Evolutionary conservation across 75 land plant genomes (phyloP).

Genomic region (Sequoiadendron giganteum): DNA sequence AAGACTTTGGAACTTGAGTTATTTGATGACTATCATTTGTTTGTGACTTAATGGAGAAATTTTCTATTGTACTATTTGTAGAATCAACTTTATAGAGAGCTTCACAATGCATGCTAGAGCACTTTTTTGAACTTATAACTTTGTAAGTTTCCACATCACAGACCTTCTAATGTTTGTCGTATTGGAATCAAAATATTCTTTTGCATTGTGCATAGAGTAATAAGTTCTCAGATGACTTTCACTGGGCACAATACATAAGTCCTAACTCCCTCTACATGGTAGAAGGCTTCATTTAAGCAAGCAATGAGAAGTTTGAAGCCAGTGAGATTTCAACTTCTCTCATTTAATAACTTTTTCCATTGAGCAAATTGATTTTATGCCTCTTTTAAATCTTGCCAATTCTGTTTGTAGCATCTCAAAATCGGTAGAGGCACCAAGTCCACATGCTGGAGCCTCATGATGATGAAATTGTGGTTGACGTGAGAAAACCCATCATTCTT

Average conservation of each 20-base stretch:
- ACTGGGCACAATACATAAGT: neutral
- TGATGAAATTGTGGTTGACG: no score
- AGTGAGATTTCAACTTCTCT: conserved; percentile 6
- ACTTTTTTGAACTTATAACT: neutral
- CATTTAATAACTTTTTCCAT: neutral
- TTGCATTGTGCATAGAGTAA: conserved; percentile 7
- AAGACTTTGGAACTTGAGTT: neutral
- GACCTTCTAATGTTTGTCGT: no score
- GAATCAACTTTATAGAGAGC: neutral
- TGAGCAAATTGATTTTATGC: neutral
- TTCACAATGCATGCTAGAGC: conserved; percentile 1
- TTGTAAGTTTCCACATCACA: neutral
- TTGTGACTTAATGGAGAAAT: neutral
- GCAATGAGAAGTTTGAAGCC: neutral
- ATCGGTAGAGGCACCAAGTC: no score
- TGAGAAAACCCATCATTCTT: no score
- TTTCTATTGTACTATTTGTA: neutral
- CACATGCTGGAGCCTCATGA: no score
- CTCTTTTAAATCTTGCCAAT: neutral
- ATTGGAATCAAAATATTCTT: conserved; percentile 6
- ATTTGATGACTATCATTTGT: neutral
- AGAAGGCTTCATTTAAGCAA: neutral
- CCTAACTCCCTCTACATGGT: neutral
- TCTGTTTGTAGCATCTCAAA: neutral
- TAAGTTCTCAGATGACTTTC: neutral